Conservation (phyloP, 768 basidiomycete genomes). For the Naganishia kalamii region DNA sequence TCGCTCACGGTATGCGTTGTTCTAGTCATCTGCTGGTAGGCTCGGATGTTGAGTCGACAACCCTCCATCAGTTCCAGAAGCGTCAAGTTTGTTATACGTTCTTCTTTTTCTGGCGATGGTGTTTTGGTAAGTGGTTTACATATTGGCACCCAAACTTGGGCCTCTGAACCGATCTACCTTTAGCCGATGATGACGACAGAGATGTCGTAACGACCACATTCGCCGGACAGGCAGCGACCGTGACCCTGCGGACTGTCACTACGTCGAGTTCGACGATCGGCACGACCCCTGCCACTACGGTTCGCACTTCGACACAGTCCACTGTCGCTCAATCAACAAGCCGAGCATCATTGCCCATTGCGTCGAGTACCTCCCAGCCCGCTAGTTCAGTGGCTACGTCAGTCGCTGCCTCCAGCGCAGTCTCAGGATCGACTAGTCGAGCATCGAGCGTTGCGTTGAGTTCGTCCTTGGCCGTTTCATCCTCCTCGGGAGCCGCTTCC, state of each 20-base stretch:
- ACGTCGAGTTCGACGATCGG: not conserved
- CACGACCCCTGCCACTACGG: not conserved
- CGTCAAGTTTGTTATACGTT: constrained; percentile 3
- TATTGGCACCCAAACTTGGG: not conserved
- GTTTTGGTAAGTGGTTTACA: not conserved
- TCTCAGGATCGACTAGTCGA: not conserved
- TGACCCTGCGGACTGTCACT: not conserved
- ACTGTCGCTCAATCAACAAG: not conserved
- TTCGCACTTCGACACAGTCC: not conserved
- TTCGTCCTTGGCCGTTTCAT: not conserved
- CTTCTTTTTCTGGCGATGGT: constrained; percentile 8
- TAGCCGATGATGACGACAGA: not conserved
- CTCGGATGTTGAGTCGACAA: not conserved
- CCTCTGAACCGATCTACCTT: not conserved
- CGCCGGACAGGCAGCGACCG: not conserved
- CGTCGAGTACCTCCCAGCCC: not conserved
- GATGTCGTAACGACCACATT: not conserved
- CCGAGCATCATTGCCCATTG: too few relatives aligned
- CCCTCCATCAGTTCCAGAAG: not conserved
- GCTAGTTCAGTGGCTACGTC: not conserved
- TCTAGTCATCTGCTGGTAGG: not conserved
- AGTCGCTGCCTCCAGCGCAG: not conserved
- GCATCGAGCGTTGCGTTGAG: not conserved
- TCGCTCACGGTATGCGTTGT: too few relatives aligned
- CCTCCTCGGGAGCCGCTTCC: not conserved